These are phyloP conservation scores for Myriangium duriaei DNA, from an alignment of 2,329 filamentous ascomycete species.

Conservation along the genomic window DNA sequence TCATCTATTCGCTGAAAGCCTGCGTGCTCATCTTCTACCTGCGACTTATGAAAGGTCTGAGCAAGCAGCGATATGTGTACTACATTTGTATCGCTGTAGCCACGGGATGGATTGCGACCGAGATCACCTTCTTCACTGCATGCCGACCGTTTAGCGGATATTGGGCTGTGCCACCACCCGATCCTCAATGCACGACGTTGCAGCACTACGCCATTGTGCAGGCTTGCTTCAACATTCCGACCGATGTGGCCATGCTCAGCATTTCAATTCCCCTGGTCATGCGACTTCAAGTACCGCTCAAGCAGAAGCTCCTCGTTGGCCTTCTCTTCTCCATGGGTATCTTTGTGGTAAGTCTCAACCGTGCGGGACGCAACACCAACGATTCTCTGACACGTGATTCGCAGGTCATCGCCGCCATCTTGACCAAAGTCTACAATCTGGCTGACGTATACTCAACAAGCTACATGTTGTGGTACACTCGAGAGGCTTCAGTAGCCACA, in stretches of 20 bases:
- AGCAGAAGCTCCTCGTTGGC: conserved; percentile 40
- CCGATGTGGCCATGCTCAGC: conserved; percentile 45
- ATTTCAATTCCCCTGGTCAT: conserved; percentile 43
- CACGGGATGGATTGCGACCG: conserved; percentile 37
- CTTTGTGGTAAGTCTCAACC: conserved; percentile 31
- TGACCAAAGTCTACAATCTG: conserved; percentile 38
- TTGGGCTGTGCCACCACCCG: conserved; percentile 43
- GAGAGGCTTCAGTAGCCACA: conserved; percentile 41
- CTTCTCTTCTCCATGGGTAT: conserved; percentile 36
- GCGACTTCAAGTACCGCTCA: conserved; percentile 35
- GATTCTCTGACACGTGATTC: background rate
- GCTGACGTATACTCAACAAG: conserved; percentile 27
- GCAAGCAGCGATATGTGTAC: conserved; percentile 37
- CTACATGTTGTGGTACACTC: conserved; percentile 17
- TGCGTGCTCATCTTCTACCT: conserved; percentile 47
- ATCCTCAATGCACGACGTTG: conserved; percentile 45
- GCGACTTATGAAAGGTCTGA: conserved; percentile 40
- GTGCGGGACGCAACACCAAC: background rate
- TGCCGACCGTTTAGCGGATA: conserved; percentile 45
- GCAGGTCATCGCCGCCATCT: conserved; percentile 26
- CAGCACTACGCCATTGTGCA: conserved; percentile 47
- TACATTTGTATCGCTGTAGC: conserved; percentile 36
- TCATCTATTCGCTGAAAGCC: conserved; percentile 44
- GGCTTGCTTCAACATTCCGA: conserved; percentile 45
- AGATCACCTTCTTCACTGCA: conserved; percentile 41